Evolutionary conservation across 345 rosid species (phyloP), one percentile per base, ranked within the genome.

Genomic region (Salix purpurea): DNA sequence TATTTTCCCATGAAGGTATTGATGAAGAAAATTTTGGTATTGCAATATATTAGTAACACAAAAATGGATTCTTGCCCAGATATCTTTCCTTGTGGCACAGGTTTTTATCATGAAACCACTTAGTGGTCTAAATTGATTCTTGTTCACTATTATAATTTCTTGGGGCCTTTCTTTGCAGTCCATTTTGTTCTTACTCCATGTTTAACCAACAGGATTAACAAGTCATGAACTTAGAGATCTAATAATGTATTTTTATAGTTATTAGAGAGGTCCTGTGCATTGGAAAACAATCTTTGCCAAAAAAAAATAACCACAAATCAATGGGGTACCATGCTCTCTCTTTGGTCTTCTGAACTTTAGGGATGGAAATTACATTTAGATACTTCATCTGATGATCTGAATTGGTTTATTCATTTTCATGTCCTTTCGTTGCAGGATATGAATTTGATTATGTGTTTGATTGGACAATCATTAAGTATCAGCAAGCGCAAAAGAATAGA

Each of bases 391-490:
- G 21, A 64, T 74, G 18, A 10, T 21, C 24, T 69, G 19, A 24
- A 58, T 52, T 30, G 10, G 13, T 21, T 23, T 11, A 8, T 21
- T 15, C 54, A 8, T 24, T 11, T 0, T 50, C n/a, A 28, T 37
- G 34, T 65, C 71, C 11, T 75, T 74, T 42, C 42, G 3, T 82
- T 67, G 73, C 87, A 96, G 99, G 96, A 67, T 92, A 89, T 84
- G 91, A 90, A 71, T 85, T 90, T 76, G 97, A 96, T 84, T 91
- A 86, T 79, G 84, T 91, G 56, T 96, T 90, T 89, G 99, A 96
- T 85, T 96, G 99, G 99, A 91, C 98, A 19, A 89, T 93, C 72
- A 89, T 93, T 50, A 93, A 96, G 91, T 90, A 93, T 83, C 97
- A 96, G 61, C 84, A 82, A 79, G 69, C 82, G 36, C 84, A 82